Evolutionary conservation across 768 basidiomycete species (phyloP).

Genomic region (Macrocybe gigantea): DNA sequence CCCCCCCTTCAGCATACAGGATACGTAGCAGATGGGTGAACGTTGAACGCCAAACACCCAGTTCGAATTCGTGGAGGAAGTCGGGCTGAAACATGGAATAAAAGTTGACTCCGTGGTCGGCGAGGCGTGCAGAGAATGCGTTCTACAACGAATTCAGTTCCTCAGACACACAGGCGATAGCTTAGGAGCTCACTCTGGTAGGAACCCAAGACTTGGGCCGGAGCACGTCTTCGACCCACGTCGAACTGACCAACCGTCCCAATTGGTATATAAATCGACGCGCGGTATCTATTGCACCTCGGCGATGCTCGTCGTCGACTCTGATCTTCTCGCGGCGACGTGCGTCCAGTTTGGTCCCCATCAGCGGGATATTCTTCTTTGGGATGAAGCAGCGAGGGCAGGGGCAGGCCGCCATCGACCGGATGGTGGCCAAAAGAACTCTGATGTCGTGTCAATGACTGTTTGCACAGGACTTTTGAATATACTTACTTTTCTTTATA

Average conservation of each 20-base stretch:
- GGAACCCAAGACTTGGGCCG: conserved; percentile 23
- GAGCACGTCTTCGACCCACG: conserved; percentile 18
- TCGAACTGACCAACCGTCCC: conserved; percentile 17
- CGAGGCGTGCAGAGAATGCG: conserved; percentile 21
- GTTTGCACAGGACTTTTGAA: conserved; percentile 6
- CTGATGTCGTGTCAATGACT: conserved; percentile 4
- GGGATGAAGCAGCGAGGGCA: conserved; percentile 13
- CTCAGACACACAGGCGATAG: background rate
- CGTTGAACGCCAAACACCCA: conserved; percentile 26
- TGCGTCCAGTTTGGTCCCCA: conserved; percentile 7
- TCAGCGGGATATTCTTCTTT: background rate
- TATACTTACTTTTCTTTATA: conserved; percentile 28
- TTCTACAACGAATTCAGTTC: conserved; percentile 19
- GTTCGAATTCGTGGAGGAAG: conserved; percentile 29
- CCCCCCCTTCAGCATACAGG: conserved; percentile 8
- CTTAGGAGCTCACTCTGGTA: conserved; percentile 14
- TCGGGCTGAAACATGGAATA: conserved; percentile 19
- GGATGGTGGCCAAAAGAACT: conserved; percentile 13
- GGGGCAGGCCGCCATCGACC: conserved; percentile 11
- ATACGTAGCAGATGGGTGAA: conserved; percentile 26
- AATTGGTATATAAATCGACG: conserved; percentile 20
- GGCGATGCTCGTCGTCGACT: conserved; percentile 2
- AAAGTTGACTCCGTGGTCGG: conserved; percentile 3
- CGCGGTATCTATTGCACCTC: conserved; percentile 8
- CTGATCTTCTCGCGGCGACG: background rate